phyloP scores from a whole-genome alignment of 2,329 filamentous ascomycete genomes.

The Ceratocystis lukuohia region DNA sequence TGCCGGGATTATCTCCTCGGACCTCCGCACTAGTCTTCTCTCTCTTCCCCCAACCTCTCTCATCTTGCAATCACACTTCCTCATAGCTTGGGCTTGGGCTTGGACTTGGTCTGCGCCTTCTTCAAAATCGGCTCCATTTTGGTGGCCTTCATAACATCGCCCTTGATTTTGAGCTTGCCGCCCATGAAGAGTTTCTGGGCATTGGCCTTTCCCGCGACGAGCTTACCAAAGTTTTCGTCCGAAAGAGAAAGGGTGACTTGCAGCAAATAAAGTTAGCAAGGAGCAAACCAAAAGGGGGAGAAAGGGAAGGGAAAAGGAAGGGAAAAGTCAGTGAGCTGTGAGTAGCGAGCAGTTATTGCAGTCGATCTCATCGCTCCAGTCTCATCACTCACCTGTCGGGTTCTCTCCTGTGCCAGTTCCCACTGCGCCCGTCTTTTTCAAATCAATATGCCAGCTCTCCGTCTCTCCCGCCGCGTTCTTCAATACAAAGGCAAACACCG shows the following conservation, averaged over 20 bases:
- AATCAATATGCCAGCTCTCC: conserved; percentile 86
- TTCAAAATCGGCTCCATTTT: conserved; percentile 89
- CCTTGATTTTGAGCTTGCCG: conserved; percentile 97
- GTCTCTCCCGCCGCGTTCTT: conserved; percentile 75
- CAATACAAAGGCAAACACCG: conserved; percentile 79
- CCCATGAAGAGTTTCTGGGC: conserved; percentile 93
- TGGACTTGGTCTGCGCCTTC: conserved; percentile 71
- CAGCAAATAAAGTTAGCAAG: conserved; percentile 8
- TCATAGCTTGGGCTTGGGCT: conserved; percentile 81
- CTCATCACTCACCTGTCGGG: conserved; percentile 54
- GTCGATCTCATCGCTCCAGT: neutral
- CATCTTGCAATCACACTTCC: conserved; percentile 9
- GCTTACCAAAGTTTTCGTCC: conserved; percentile 73
- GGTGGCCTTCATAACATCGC: conserved; percentile 96
- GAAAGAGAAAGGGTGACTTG: conserved; percentile 76
- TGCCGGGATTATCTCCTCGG: neutral
- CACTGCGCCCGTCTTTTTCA: conserved; percentile 79
- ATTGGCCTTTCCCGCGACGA: conserved; percentile 79
- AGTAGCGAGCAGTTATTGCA: too few species aligned
- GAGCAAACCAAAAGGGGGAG: neutral
- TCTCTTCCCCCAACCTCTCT: neutral
- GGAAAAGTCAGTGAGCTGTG: neutral
- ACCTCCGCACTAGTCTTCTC: neutral
- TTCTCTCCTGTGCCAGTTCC: conserved; percentile 67
- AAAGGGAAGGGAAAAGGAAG: neutral